phyloP scores from a whole-genome alignment of 768 basidiomycete species.

The Pholiota microspora region DNA sequence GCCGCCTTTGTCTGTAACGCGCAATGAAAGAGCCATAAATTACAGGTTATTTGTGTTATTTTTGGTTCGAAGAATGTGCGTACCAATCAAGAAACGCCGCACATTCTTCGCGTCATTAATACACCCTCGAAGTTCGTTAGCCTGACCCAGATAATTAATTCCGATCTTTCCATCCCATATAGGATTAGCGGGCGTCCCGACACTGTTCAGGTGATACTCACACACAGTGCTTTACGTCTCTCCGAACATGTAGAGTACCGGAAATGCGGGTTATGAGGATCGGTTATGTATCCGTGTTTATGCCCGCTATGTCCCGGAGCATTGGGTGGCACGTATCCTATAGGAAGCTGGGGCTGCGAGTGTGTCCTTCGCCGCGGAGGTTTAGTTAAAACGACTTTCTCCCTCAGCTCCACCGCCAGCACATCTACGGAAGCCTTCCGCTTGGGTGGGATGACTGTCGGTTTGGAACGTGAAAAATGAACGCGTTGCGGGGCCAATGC shows the following conservation, averaged over 20 bases:
- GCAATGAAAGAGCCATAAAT: background rate
- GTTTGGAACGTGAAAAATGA: background rate
- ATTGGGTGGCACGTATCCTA: background rate
- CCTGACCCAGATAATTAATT: constrained; percentile 72
- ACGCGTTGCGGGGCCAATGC: constrained; percentile 4
- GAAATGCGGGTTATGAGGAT: constrained; percentile 37
- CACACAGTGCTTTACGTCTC: constrained; percentile 77
- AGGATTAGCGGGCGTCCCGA: background rate
- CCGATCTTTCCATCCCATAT: constrained; percentile 52
- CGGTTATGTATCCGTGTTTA: constrained; percentile 6
- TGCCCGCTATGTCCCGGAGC: constrained; percentile 3
- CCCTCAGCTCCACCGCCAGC: background rate
- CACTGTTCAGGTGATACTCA: constrained; percentile 32
- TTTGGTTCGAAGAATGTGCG: constrained; percentile 16
- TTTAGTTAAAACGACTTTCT: constrained; percentile 2
- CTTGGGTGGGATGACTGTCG: background rate
- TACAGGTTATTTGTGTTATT: too few species aligned
- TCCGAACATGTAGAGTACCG: constrained; percentile 81
- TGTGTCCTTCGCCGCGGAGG: background rate
- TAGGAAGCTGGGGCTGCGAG: constrained; percentile 10
- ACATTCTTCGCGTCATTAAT: constrained; percentile 80
- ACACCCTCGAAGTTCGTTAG: constrained; percentile 67
- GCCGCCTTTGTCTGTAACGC: constrained; percentile 33
- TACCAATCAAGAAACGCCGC: constrained; percentile 62
- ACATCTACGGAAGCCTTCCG: constrained; percentile 2